phyloP scores from a whole-genome alignment of 805 yeast genomes.

The Yueomyces sp. region DNA sequence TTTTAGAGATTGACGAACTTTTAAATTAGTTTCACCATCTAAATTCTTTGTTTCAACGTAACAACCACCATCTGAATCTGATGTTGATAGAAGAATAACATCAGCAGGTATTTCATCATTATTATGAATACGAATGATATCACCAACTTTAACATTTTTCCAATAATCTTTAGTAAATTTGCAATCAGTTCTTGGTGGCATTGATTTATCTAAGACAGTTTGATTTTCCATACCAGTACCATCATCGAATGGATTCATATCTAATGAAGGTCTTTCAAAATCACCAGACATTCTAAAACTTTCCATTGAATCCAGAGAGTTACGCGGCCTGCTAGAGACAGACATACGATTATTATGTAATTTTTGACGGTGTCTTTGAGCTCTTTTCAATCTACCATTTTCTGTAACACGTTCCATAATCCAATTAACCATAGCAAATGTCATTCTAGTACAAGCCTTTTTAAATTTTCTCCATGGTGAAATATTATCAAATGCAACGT shows the following conservation, averaged over 20 bases:
- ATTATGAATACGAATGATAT: constrained; percentile 51
- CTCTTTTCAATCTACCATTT: constrained; percentile 26
- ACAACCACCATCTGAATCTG: constrained; percentile 57
- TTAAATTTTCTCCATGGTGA: constrained; percentile 60
- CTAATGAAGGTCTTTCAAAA: constrained; percentile 24
- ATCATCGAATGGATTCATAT: constrained; percentile 21
- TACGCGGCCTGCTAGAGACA: constrained; percentile 21
- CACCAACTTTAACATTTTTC: constrained; percentile 66
- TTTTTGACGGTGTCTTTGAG: constrained; percentile 21
- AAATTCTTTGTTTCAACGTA: constrained; percentile 71
- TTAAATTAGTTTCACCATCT: constrained; percentile 71
- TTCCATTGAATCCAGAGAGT: constrained; percentile 26
- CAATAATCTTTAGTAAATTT: constrained; percentile 31
- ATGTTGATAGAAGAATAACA: constrained; percentile 45
- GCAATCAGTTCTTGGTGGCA: constrained; percentile 27
- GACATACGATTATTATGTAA: constrained; percentile 15
- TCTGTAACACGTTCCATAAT: constrained; percentile 21
- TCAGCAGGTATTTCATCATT: constrained; percentile 79
- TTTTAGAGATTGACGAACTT: constrained; percentile 61
- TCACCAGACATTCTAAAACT: constrained; percentile 21
- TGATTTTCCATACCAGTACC: constrained; percentile 51
- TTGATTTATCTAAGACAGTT: constrained; percentile 41
- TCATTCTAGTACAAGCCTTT: constrained; percentile 31
- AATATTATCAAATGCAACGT: constrained; percentile 49
- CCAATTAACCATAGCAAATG: constrained; percentile 14